Base-by-base conservation (phyloP, 139 green algal species). In the Coelastrella sp. region DNA sequence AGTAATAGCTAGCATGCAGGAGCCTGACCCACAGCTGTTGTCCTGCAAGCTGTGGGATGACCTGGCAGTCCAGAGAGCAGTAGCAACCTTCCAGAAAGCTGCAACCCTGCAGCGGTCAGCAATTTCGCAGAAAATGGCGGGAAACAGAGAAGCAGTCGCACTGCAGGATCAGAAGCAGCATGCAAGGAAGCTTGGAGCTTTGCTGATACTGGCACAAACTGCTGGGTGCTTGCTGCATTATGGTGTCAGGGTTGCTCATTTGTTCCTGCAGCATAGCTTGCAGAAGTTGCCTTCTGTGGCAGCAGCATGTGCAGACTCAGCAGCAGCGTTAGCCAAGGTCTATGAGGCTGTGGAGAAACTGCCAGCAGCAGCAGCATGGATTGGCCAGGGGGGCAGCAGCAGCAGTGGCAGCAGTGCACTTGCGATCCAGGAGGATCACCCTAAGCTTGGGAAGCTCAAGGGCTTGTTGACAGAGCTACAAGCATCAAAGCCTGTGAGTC, bases 261-360 rank as follows among this genome's bases (percentile, higher is more conserved):
- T 88, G 66, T 88, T 88, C 54, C 83, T 88, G 83, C 68, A 88
- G 68, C 83, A 88, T 32, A 59, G 83, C 54, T n/a, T 88, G 66
- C 83, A 88, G 66, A 80, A 80, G 68, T 68, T 88, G 19, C 83
- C 83, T 4, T 66, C 83, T 57, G 68, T 88, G 11, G 54, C 68
- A 11, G 19, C 56, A 22, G 65, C 58, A 14, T 66, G 47, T 73
- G 77, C 65, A 4, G 8, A 8, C 3, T 14, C 68, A 68, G 19
- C 68, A 61, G 66, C 47, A 73, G 83, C 83, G 58, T 54, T 88
- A 1, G 47, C 54, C 8, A 14, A 3, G 19, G 83, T 66, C 4
- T 57, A 71, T 71, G 54, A 65, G 20, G 68, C 47, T 56, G 17
- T 88, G 54, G 83, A 88, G 54, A 54, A 73, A 68, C 13, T n/a